Evolutionary conservation across 345 rosid genomes (phyloP), one percentile per base, ranked within the genome.

Genomic region (Gossypium stocksii): DNA sequence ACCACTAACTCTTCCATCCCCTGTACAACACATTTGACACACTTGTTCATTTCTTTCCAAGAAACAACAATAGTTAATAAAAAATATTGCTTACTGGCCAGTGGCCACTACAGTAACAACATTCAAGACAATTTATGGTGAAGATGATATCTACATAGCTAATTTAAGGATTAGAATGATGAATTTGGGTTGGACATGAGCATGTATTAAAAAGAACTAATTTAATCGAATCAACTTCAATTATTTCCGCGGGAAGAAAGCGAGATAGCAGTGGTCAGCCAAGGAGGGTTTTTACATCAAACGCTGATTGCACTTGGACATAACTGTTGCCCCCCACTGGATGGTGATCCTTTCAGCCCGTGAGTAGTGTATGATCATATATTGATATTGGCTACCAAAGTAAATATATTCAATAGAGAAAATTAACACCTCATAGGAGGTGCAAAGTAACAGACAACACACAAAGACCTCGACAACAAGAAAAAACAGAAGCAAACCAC

Each of bases 251-350:
- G 96, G 27, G 83, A 83, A 67, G 98, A 94, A 86, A 87, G 78
- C 70, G 93, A 94, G 79, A 89, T 94, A 59, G 98, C 94, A 58
- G 43, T 94, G 14, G 93, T 94, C 7, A 84, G 89, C 75, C 97
- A 90, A 41, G 84, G 93, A 12, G 83, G 85, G 8, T 89, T 91
- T 83, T 82, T 94, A 81, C 87, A 83, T 49, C 58, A 88, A 34
- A 81, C 90, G 6, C 80, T 90, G 4, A n/a, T 22, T 44, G 77
- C 84, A 17, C 83, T 90, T 20, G 23, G 15, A 48, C 27, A 45
- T 12, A 60, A 27, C 46, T 60, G 57, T 59, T 9, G 9, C 46
- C 29, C 68, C 38, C 6, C n/a, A 6, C 2, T 23, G 77, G 79
- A 67, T 74, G 83, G 4, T 66, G 86, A 86, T 63, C 9, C 52